Evolutionary conservation across 2,329 filamentous ascomycete species (phyloP), one percentile per base, ranked within the genome.

Genomic region (Verticillium zaregamsianum): DNA sequence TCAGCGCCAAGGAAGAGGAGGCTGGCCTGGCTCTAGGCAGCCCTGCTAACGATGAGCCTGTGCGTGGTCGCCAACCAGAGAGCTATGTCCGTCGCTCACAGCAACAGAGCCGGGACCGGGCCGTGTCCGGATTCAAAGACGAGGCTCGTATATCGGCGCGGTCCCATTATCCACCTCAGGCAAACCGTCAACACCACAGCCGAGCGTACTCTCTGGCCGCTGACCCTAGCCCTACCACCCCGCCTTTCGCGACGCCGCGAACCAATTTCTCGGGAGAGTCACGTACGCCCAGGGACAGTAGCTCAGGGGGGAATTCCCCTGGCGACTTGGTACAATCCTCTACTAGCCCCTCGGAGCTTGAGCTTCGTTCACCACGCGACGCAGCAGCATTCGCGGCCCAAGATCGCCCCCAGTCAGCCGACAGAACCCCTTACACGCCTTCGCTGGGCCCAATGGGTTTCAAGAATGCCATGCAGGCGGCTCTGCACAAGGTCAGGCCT

Each of bases 401-500:
- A 14, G 45, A 25, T 8, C 45, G 45, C 12, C 11, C 45, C 8
- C n/a, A 23, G n/a, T 52, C 45, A 7, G 20, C 45, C 45, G 45
- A 52, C 7, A 52, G 45, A 23, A 12, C 20, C 2, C 20, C 45
- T 11, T 25, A 23, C 20, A 52, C 45, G 17, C 45, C 45, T 25
- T 52, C 45, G 5, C 20, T 52, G 20, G 45, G 45, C 28, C 25
- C 54, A 17, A 65, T 33, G 61, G 74, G 69, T 61, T 65, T 77
- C 59, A 73, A 68, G 60, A 75, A 74, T 59, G 73, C 74, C 14
- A 73, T 74, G 31, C 75, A 68, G 59, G 69, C 73, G 28, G 72
- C 72, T 33, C 68, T 77, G 17, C 63, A 68, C 32, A 70, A 68
- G 23, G 58, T 66, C 2, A 31, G 54, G 25, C 64, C 64, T 3